Evolutionary conservation across 1,284 basidiomycete species (phyloP).

Genomic region (Moniliophthora roreri): DNA sequence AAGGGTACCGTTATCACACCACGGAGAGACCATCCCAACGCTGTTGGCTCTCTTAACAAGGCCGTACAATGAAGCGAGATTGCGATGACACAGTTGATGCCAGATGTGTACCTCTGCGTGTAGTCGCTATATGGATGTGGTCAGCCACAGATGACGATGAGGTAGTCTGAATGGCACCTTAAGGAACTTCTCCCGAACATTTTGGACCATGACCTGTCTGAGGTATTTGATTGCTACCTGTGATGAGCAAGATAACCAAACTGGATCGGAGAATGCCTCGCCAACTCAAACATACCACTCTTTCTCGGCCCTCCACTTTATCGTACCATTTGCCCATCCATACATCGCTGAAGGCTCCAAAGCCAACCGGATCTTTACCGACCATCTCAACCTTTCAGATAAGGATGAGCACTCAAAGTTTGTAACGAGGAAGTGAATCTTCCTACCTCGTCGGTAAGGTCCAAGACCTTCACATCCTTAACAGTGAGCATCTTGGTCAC

Average conservation of each 20-base stretch:
- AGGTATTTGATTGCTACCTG: conserved; percentile 58
- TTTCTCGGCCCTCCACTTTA: conserved; percentile 35
- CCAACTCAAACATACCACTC: conserved; percentile 26
- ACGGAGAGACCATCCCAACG: conserved; percentile 60
- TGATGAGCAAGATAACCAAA: not conserved
- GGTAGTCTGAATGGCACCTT: conserved; percentile 31
- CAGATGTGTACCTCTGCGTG: conserved; percentile 53
- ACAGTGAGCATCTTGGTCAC: conserved; percentile 53
- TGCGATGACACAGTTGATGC: conserved; percentile 51
- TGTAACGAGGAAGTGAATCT: not conserved
- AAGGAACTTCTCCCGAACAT: conserved; percentile 50
- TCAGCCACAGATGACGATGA: not conserved
- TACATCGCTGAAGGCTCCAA: conserved; percentile 58
- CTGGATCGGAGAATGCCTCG: not conserved
- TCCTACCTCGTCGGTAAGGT: conserved; percentile 52
- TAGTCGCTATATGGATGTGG: conserved; percentile 36
- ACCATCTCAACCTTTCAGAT: conserved; percentile 20
- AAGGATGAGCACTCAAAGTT: not conserved
- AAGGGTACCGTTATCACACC: conserved; percentile 58
- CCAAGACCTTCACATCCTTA: conserved; percentile 46
- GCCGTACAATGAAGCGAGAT: conserved; percentile 50
- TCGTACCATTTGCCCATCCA: conserved; percentile 58
- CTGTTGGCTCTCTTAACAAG: conserved; percentile 46
- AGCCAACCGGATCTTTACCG: conserved; percentile 39
- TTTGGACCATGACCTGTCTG: conserved; percentile 49